Percentiles rank a stretch among this genome's conserved stretches.
Conservation (phyloP, 2,329 filamentous ascomycete species). For the Berkeleyomyces basicola region DNA sequence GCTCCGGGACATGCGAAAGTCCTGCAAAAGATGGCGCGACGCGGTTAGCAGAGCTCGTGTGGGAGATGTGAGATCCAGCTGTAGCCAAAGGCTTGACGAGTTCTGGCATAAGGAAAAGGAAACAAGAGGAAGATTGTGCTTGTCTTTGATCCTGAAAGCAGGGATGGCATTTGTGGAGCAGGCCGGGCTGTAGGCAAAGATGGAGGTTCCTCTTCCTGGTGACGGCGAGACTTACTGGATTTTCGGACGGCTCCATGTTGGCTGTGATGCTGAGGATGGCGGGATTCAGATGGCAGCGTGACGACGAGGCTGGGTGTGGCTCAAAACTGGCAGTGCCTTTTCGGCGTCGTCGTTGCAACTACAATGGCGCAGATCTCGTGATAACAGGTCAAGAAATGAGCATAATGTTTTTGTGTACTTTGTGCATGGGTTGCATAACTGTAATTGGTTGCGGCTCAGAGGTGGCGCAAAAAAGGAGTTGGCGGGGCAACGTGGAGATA, state of each 20-base stretch:
- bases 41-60: background rate
- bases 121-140: background rate
- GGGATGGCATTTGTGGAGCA: conserved; percentile 1
- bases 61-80: background rate
- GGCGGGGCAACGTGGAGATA: background rate
- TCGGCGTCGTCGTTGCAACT: background rate
- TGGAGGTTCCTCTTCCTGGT: background rate
- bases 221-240: background rate
- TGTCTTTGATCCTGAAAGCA: background rate
- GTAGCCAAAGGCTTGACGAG: background rate
- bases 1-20: conserved; percentile 8
- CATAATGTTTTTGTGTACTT: conserved; percentile 1
- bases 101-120: background rate
- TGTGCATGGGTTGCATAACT: background rate
- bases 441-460: background rate
- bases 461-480: background rate
- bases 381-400: background rate
- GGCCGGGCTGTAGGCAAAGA: background rate
- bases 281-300: background rate
- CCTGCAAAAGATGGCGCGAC: background rate
- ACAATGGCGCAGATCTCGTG: background rate
- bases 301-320: background rate
- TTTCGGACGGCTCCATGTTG: conserved; percentile 6
- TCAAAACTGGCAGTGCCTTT: background rate
- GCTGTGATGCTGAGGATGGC: background rate